Evolutionary conservation across 1,284 basidiomycete genomes (phyloP).

Genomic region (Sporisorium sorghi): DNA sequence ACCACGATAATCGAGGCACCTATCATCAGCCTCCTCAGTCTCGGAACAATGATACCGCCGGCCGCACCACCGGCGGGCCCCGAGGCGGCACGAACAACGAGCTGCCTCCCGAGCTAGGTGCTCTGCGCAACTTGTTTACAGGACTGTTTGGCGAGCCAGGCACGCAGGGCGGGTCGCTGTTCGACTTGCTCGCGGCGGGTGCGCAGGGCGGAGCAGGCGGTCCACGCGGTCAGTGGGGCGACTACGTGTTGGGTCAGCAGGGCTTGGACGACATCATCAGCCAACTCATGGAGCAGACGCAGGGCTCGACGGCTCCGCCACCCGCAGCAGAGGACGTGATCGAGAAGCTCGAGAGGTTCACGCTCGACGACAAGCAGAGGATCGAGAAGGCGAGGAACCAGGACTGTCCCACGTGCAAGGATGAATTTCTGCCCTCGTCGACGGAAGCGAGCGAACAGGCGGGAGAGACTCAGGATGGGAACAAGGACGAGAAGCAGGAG

Average conservation of each 20-base stretch:
- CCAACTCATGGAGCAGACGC: conserved; percentile 65
- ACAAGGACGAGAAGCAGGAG: conserved; percentile 8
- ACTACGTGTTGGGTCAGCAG: conserved; percentile 60
- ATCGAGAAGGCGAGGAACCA: conserved; percentile 50
- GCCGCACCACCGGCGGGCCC: not conserved
- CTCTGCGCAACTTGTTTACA: conserved; percentile 53
- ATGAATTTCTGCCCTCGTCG: conserved; percentile 46
- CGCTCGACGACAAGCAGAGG: conserved; percentile 26
- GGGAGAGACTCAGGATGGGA: no score
- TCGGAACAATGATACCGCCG: conserved; percentile 4
- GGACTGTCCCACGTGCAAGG: conserved; percentile 64
- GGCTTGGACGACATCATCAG: conserved; percentile 63
- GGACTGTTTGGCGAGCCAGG: conserved; percentile 53
- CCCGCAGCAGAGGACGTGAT: conserved; percentile 59
- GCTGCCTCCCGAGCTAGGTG: conserved; percentile 54
- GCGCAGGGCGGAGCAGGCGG: conserved; percentile 36
- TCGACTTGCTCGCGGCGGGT: conserved; percentile 46
- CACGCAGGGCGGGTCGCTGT: conserved; percentile 38
- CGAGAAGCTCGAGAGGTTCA: conserved; percentile 51
- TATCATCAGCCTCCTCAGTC: conserved; percentile 36
- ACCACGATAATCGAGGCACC: conserved; percentile 52
- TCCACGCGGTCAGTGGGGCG: conserved; percentile 50
- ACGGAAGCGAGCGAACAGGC: not conserved
- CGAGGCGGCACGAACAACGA: conserved; percentile 6
- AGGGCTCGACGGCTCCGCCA: conserved; percentile 53